Conservation (phyloP, 75 land plant species). For the Ceratopteris richardii region DNA sequence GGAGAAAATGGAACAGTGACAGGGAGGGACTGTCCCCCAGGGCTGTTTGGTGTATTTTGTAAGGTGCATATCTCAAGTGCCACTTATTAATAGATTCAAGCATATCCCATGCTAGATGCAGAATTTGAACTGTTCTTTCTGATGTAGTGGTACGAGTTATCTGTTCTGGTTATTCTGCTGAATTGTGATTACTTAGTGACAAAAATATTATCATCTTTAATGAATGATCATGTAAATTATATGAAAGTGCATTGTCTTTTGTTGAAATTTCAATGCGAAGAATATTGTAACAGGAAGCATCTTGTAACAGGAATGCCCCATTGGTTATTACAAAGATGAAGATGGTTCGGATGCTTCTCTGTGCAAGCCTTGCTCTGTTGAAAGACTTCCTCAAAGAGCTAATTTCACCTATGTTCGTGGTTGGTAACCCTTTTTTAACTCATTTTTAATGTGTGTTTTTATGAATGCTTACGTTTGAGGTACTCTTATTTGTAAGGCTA, state of each 20-base stretch:
- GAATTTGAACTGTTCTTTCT: too few relatives aligned
- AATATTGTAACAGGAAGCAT: too few relatives aligned
- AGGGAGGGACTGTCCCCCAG: conserved; percentile 79
- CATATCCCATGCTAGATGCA: too few relatives aligned
- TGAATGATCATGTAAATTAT: too few relatives aligned
- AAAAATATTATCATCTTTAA: too few relatives aligned
- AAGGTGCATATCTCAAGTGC: conserved; percentile 42
- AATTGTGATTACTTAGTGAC: too few relatives aligned
- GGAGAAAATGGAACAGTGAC: conserved; percentile 79
- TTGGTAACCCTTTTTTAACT: too few relatives aligned
- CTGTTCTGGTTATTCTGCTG: too few relatives aligned
- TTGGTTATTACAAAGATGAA: conserved; percentile 84
- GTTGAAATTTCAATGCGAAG: too few relatives aligned
- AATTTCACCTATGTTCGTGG: conserved; percentile 73
- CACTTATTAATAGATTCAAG: not conserved
- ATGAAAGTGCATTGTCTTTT: too few relatives aligned
- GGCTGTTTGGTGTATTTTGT: conserved; percentile 87
- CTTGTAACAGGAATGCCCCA: conserved; percentile 74
- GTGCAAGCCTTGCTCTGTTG: conserved; percentile 64
- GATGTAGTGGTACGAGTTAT: too few relatives aligned
- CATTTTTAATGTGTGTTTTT: conserved; percentile 10
- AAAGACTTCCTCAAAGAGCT: conserved; percentile 78
- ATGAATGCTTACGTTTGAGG: not conserved
- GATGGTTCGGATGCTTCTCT: conserved; percentile 63
- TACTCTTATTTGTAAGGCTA: not conserved